These are phyloP conservation scores for Phaseolus coccineus DNA, from an alignment of 331 rosid species.

Conservation along the genomic window DNA sequence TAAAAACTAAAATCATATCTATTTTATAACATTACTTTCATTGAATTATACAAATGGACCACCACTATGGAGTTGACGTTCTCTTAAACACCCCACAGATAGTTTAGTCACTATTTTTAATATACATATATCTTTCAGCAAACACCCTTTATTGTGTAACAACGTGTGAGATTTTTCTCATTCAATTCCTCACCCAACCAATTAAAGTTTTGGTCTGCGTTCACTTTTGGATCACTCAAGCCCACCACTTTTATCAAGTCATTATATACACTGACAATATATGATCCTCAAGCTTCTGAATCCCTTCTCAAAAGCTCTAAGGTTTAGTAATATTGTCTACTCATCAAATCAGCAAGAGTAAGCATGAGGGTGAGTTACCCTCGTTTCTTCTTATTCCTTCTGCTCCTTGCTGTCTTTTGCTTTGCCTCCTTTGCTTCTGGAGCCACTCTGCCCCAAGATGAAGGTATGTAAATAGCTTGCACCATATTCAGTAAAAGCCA, in stretches of 20 bases:
- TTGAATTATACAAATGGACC: not conserved
- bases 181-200: not conserved
- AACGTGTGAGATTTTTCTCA: not conserved
- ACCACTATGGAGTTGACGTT: not conserved
- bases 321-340: not conserved
- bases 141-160: not conserved
- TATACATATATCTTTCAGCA: not conserved
- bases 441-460: conserved; percentile 50
- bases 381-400: conserved; percentile 21
- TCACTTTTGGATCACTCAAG: not conserved
- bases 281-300: not conserved
- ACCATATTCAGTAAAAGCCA: not conserved
- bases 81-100: not conserved
- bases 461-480: conserved; percentile 38
- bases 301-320: not conserved
- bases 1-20: not conserved
- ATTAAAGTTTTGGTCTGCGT: not conserved
- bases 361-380: conserved; percentile 27
- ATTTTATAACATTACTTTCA: not conserved
- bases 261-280: not conserved
- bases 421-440: conserved; percentile 40
- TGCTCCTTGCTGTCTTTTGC: conserved; percentile 33
- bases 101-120: not conserved
- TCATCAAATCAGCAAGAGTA: not conserved
- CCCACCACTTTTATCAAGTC: not conserved